A percentile compares a stretch with the other conserved stretches of the same genome.
Conservation (phyloP, 208 protist species). For the Trypanosoma cruzi region DNA sequence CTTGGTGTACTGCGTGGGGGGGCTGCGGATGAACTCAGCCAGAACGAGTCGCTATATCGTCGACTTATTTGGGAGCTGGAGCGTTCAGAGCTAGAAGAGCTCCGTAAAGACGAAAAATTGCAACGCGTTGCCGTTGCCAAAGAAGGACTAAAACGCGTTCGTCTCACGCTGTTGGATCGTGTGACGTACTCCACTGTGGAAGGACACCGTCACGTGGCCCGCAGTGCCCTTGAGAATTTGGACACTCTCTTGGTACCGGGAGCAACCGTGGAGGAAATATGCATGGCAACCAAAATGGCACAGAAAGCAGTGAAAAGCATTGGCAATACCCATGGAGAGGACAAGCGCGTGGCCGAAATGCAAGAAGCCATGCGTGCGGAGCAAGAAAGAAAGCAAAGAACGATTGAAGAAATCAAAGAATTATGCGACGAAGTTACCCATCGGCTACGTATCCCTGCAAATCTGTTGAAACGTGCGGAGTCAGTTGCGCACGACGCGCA, state of each 20-base stretch:
- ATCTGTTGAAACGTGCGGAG: constrained; percentile 15
- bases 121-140: constrained; percentile 5
- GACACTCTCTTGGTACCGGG: background rate
- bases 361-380: constrained; percentile 2
- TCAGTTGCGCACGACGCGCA: constrained; percentile 14
- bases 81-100: background rate
- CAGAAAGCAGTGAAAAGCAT: background rate
- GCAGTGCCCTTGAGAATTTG: constrained; percentile 6
- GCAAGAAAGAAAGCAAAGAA: background rate
- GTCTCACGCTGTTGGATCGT: constrained; percentile 10
- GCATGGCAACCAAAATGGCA: constrained; percentile 1
- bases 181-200: constrained; percentile 22
- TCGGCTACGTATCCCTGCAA: constrained; percentile 16
- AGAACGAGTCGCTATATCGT: constrained; percentile 22
- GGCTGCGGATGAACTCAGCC: background rate
- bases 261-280: constrained; percentile 13
- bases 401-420: constrained; percentile 7
- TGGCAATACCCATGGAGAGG: constrained; percentile 2
- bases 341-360: background rate
- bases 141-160: background rate
- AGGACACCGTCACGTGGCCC: constrained; percentile 14
- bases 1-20: no score
- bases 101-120: background rate
- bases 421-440: constrained; percentile 6
- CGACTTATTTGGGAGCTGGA: constrained; percentile 18